Evolutionary conservation across 2,329 filamentous ascomycete genomes (phyloP), one percentile per base, ranked within the genome.

Genomic region (Hypoxylon sp.): DNA sequence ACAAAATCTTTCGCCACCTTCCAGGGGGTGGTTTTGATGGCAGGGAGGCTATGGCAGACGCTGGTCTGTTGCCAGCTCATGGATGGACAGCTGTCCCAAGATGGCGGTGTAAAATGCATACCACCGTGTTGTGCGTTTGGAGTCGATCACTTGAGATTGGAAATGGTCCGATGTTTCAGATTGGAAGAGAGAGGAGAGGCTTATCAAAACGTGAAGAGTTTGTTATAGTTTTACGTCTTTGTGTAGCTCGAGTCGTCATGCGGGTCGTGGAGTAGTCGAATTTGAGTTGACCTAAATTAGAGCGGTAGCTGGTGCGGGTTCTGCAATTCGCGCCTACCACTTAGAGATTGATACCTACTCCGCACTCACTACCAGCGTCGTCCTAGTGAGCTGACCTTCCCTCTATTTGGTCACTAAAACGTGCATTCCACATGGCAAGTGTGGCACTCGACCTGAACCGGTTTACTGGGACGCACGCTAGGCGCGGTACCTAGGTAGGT

Each of bases 21-120:
- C 54, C 11, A 47, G 24, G 54, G 54, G 47, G 42, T 55, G 24
- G 2, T 4, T 6, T 17, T 6, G 27, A 19, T 44, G 35, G 39
- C 29, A 56, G 27, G 39, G 50, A 47, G 54, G 54, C 54, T 56
- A 35, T 56, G 54, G 29, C 6, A 46, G 24, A 44, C 21, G 5
- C 7, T 42, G 35, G 51, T 44, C 52, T 31, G 8, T 31, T 39
- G 53, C 53, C 39, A 55, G 53, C 37, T 55, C 53, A 55, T 19
- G 29, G 21, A 55, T 13, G n/a, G 27, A 44, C n/a, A 44, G 8
- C 39, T 44, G 39, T 19, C 17, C 7, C 39, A 13, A 31, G 27
- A 47, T 56, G 54, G 54, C 54, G 54, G 54, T 56, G 54, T 56
- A 47, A 29, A 56, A 42, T 55, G 53, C 53, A 55, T 55, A 46